These are phyloP conservation scores for Coemansia umbellata DNA, from an alignment of 192 early-diverging fungal species.

Conservation along the genomic window DNA sequence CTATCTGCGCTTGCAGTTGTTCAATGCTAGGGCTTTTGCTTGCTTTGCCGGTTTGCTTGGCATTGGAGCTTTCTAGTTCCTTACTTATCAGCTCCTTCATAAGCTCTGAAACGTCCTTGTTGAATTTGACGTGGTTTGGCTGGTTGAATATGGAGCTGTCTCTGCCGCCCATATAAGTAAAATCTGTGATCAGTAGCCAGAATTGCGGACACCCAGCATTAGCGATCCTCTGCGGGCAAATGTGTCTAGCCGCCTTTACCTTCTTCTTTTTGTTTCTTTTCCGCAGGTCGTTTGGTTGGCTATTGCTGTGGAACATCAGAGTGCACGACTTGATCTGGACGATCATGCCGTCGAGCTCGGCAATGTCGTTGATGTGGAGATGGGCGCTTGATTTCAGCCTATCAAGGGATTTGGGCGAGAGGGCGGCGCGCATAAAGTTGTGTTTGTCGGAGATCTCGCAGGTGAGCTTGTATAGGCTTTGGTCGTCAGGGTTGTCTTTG, in stretches of 20 bases:
- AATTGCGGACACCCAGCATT: constrained; percentile 16
- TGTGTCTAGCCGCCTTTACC: neutral
- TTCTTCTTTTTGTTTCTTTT: constrained; percentile 1
- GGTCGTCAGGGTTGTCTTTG: neutral
- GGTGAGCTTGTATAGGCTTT: constrained; percentile 7
- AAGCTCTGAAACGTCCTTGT: constrained; percentile 2
- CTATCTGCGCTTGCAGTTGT: too few species aligned
- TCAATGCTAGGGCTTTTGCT: too few species aligned
- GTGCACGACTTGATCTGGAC: constrained; percentile 16
- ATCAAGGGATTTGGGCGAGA: constrained; percentile 8
- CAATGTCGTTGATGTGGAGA: neutral
- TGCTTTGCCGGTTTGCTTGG: too few species aligned
- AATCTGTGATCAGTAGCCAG: constrained; percentile 38
- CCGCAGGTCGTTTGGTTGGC: neutral
- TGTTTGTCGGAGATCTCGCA: constrained; percentile 45
- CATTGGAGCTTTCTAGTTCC: too few species aligned
- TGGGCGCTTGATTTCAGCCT: neutral
- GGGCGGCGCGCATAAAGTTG: constrained; percentile 31
- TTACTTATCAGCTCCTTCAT: neutral
- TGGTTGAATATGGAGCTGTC: constrained; percentile 31
- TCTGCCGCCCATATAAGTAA: constrained; percentile 27
- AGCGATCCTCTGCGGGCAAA: constrained; percentile 13
- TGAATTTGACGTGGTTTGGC: constrained; percentile 9
- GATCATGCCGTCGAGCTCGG: constrained; percentile 1
- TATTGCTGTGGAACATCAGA: constrained; percentile 6